Evolutionary conservation across 768 basidiomycete species (phyloP).

Genomic region (Tylopilus plumbeoviolaceoides): DNA sequence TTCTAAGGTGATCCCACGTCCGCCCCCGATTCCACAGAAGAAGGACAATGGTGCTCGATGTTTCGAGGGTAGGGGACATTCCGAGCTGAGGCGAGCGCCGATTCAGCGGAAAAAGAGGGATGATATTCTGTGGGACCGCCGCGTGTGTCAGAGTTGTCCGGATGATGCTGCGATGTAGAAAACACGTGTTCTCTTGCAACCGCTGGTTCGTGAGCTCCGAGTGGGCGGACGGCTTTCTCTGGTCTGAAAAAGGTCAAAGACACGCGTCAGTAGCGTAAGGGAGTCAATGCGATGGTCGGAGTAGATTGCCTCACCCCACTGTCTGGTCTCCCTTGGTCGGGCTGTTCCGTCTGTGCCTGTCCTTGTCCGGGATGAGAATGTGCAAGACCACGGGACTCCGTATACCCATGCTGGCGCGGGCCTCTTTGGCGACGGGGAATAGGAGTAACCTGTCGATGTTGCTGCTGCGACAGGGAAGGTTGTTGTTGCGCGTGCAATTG

Average conservation of each 20-base stretch:
- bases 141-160: not conserved
- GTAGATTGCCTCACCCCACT: conserved; percentile 2
- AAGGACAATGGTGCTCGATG: conserved; percentile 6
- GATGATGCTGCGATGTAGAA: not conserved
- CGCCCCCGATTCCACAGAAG: not conserved
- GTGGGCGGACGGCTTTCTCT: not conserved
- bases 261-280: not conserved
- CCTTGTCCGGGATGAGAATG: not conserved
- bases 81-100: not conserved
- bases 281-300: too few relatives aligned
- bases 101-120: conserved; percentile 4
- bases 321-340: conserved; percentile 4
- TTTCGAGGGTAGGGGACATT: conserved; percentile 1
- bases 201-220: conserved; percentile 18
- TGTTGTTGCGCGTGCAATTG: not conserved
- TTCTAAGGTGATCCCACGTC: conserved; percentile 18
- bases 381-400: not conserved
- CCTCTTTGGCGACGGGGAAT: conserved; percentile 7
- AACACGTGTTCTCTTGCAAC: conserved; percentile 12
- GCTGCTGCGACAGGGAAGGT: not conserved
- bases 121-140: not conserved
- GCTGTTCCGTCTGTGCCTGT: not conserved
- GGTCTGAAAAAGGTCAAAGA: not conserved
- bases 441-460: conserved; percentile 12
- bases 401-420: not conserved